A percentile compares a stretch with the other conserved stretches of the same genome.
Conservation (phyloP, 1,139 yeast genomes). For the Hanseniaspora sp. region DNA sequence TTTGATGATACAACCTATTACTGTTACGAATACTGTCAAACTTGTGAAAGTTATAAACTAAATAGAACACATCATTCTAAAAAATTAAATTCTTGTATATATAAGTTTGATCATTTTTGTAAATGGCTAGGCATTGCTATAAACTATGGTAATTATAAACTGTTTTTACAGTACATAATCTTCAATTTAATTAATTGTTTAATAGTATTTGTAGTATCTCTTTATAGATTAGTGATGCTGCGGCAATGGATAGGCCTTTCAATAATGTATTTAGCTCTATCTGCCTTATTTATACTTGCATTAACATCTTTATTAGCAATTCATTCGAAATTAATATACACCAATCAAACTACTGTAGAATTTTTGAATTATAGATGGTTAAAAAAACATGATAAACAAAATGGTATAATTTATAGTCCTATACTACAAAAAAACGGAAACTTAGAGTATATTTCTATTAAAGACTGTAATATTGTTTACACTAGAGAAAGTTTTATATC, state of each 20-base stretch:
- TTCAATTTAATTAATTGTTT: constrained; percentile 31
- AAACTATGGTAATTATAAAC: constrained; percentile 44
- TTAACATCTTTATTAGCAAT: constrained; percentile 36
- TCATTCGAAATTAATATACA: constrained; percentile 34
- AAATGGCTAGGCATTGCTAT: constrained; percentile 50
- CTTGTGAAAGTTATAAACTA: constrained; percentile 43
- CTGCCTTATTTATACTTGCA: constrained; percentile 33
- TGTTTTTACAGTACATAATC: constrained; percentile 41
- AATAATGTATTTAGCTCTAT: constrained; percentile 35
- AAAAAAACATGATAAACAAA: constrained; percentile 17
- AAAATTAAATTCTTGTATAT: constrained; percentile 37
- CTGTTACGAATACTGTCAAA: constrained; percentile 32
- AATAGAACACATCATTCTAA: constrained; percentile 49
- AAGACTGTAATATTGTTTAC: neutral
- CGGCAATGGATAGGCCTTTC: constrained; percentile 24
- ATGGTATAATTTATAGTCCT: constrained; percentile 7
- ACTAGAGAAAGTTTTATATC: neutral
- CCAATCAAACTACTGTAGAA: constrained; percentile 40
- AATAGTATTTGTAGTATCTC: constrained; percentile 28
- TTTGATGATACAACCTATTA: neutral
- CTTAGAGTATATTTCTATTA: neutral
- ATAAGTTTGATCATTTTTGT: constrained; percentile 58
- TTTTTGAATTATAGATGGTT: constrained; percentile 23
- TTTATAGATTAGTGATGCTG: constrained; percentile 28
- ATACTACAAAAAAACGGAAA: neutral